Base-by-base conservation (phyloP, 371 early-diverging fungal species). In the Mortierella sp. region DNA sequence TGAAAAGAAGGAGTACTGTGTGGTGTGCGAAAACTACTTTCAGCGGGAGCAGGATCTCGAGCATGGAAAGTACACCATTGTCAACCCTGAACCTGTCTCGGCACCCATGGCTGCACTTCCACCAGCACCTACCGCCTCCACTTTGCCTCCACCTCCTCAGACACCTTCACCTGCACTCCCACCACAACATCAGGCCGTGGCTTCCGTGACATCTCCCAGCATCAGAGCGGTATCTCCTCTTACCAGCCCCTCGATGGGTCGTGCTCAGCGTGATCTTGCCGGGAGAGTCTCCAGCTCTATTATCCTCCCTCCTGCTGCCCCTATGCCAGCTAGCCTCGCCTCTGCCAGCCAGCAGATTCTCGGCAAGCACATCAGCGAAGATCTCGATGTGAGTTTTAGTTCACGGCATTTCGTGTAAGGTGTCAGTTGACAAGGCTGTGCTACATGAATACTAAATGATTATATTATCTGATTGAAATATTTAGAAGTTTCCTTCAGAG, bases 1-100 rank as follows among this genome's bases (percentile, higher is more conserved):
- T 54, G 89, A 91, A 55, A 93, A 94, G 70, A 90, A 91, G 72
- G 90, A 90, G 88, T 90, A 88, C 55, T 95, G 95, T 83, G 95
- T 95, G 34, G 91, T 94, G 50, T 95, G 95, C 77, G 90, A 93
- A 38, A 91, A 88, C 65, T 88, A 76, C 45, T 88, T 81, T 55
- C 76, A 81, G 47, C 74, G 82, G 26, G 88, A 88, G 80, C 76
- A 84, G 71, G 87, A 87, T 26, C 71, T 82, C 52, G 87, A 84
- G 54, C 80, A 80, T 31, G 79, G 82, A 60, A 86, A 79, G 44
- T 86, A 78, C 74, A 82, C 80, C 0, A 45, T 82, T 24, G 76
- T 86, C 14, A 31, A 65, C 16, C 11, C 70, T 1, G 38, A 73
- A 3, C 31, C 72, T 24, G 24, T 54, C 21, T 70, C 70, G 10